Base-by-base conservation (phyloP, 345 rosid species). In the Arabidopsis thaliana region DNA sequence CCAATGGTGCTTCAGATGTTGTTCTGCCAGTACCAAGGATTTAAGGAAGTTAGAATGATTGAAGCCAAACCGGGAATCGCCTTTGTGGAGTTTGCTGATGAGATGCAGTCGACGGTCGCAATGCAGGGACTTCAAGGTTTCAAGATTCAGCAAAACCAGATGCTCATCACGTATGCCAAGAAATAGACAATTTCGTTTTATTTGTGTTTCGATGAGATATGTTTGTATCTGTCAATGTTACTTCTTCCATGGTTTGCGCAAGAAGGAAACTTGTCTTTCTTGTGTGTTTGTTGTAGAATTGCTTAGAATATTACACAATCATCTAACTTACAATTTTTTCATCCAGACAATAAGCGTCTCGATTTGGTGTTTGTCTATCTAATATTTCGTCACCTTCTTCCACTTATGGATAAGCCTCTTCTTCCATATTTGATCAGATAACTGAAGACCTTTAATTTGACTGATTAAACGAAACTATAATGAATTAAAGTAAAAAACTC, bases 21-120 rank as follows among this genome's bases (percentile, higher is more conserved):
- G 24, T 95, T 95, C 83, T 76, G 65, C 69, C 96, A 86, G 62
- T 90, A 89, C 72, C 69, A 77, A 6, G 97, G 97, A 52, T 90
- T 95, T 59, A 95, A 95, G 85, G 99, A 95, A 85, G 96, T 92
- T 24, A 87, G 98, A 81, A 95, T 90, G 97, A 84, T 95, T 66
- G 99, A 93, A 78, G 76, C 99, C 49, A 95, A 95, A 80, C 99
- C 99, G 0, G 98, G 99, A 32, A 95, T 95, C 8, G 99, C 99
- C 80, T 95, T 95, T 71, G 93, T 95, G 10, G 99, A 92, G 85
- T 92, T 76, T 64, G 83, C 83, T 16, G 93, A 95, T 22, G 99
- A 95, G 85, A 82, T 87, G 89, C 99, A 90, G 65, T 84, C 99
- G 20, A 87, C 96, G 0, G 85, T 82, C 3, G 99, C 97, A 5